Evolutionary conservation across 352 stramenopile genomes (phyloP), one percentile per base, ranked within the genome.

Genomic region (Peronosclerospora sorghi): DNA sequence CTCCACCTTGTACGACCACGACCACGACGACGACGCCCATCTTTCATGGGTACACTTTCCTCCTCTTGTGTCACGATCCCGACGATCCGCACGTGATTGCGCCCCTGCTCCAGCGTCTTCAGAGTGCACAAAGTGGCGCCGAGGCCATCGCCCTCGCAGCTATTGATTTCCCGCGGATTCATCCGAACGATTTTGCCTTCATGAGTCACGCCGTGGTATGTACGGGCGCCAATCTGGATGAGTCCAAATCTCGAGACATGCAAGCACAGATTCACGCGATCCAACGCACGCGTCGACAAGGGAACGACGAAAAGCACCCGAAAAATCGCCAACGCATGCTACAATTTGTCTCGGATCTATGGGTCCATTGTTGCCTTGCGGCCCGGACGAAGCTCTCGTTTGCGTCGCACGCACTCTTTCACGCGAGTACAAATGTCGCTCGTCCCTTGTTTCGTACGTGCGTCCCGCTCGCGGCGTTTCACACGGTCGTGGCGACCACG

Each of bases 281-380:
- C 48, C 44, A 67, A 21, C 58, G 54, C 26, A 17, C 40, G 0
- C 27, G 39, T 1, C 42, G 42, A 12, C 15, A 23, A 5, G 32
- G 35, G 21, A 6, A 26, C 3, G 21, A 3, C 6, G 21, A 26
- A 26, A 26, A 3, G 21, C 21, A 6, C 6, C 18, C 13, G 26
- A 54, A 53, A 21, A 35, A 45, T 5, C 50, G 54, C n/a, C 59
- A 61, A 40, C 35, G 51, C 12, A 60, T 62, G 17, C 27, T 75
- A 32, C 73, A 66, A 29, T 57, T 82, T 26, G 70, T 86, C 24
- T 83, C 73, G 18, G 76, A 88, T 48, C 32, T 88, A 35, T 88
- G 76, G 76, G 56, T 88, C 0, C 67, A 63, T 17, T 88, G 76
- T 61, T 85, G 68, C 19, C 62, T 88, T 12, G 51, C 60, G 8